Evolutionary conservation across 495 filamentous ascomycete species (phyloP), one percentile per base, ranked within the genome.

Genomic region (Geopyxis carbonaria): DNA sequence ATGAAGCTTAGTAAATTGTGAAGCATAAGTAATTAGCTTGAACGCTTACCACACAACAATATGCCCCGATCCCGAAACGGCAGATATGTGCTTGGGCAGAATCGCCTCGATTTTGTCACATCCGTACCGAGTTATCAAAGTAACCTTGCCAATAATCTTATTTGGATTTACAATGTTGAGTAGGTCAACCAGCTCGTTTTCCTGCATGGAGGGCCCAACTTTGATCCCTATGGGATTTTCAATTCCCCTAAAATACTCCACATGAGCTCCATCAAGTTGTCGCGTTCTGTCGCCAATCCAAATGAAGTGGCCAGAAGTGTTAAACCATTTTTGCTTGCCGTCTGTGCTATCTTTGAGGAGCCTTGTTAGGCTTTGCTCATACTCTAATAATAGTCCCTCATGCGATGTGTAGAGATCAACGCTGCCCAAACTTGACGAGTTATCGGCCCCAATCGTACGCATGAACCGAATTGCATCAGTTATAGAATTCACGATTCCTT

Each of bases 221-320:
- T 97, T 97, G 53, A 97, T 78, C 11, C 89, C 89, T 46, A 97
- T 78, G 0, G 89, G 89, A 58, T 97, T 97, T 48, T 80, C 75
- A 47, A 97, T 76, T 24, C 89, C 89, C 24, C 89, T 80, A 69
- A 97, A 92, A 65, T 83, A 97, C 63, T 97, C 89, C 43, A 97
- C 74, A 59, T 97, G 89, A 0, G 81, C 91, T 44, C 82, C 80
- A 59, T 83, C 74, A 19, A 94, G 66, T 53, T 94, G 87, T 22
- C 89, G 74, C 1, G 89, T 97, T 39, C 89, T 79, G 59, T 97
- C 89, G 20, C 89, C 89, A 53, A 97, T 87, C 89, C 89, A 97
- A 51, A 97, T 67, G 63, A 97, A 94, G 59, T 95, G 91, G 0
- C 81, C 79, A n/a, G 80, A 89, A 0, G 89, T 95, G 56, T 89